Evolutionary conservation across 139 green algal genomes (phyloP).

Genomic region (Desmodesmus armatus): DNA sequence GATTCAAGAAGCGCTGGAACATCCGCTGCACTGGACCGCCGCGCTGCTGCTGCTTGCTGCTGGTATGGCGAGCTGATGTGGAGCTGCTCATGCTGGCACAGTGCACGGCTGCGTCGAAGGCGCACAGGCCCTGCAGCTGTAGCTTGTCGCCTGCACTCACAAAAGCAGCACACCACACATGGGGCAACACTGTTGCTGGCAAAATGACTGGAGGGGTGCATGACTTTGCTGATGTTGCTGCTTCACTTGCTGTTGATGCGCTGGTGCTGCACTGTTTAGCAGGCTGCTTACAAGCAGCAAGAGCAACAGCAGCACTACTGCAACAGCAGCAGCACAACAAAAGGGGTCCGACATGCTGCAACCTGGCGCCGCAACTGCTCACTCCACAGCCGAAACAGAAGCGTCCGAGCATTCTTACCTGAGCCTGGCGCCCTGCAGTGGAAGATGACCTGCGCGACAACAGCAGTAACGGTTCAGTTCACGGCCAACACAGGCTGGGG

Average conservation of each 20-base stretch:
- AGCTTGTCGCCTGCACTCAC: slow-evolving; percentile 48
- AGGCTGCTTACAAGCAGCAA: background rate
- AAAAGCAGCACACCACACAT: background rate
- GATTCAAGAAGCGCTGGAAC: no score
- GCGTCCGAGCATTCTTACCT: background rate
- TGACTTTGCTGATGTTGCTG: background rate
- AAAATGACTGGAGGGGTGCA: background rate
- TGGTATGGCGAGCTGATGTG: background rate
- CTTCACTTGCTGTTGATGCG: background rate
- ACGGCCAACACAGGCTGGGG: background rate
- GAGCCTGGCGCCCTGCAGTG: slow-evolving; percentile 44
- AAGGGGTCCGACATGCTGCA: background rate
- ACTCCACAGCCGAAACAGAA: background rate
- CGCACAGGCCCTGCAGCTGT: slow-evolving; percentile 59
- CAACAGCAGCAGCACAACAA: background rate
- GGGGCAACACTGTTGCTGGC: background rate
- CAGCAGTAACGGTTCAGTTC: no score
- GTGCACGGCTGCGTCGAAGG: slow-evolving; percentile 61
- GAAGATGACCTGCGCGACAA: slow-evolving; percentile 46
- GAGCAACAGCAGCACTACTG: background rate
- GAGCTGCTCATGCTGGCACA: slow-evolving; percentile 53
- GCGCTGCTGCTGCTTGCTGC: background rate
- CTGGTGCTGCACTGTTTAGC: background rate
- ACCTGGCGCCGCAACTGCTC: background rate
- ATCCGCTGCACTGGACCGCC: background rate